Conservation (phyloP, 768 basidiomycete genomes). For the Termitomyces sp. region DNA sequence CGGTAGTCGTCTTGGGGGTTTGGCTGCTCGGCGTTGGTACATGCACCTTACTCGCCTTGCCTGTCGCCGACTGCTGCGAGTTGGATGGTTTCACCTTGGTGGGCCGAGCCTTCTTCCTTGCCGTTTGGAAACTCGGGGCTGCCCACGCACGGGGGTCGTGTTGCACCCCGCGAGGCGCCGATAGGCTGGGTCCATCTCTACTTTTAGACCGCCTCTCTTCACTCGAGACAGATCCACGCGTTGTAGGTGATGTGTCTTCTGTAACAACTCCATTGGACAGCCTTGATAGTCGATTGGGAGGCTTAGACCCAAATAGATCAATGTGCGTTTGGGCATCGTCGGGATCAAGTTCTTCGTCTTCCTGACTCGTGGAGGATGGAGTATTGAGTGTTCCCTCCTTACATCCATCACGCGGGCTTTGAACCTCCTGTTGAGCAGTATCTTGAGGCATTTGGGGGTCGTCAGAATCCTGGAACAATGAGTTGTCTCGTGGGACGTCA, state of each 20-base stretch:
- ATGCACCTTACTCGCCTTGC: too few species aligned
- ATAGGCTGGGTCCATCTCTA: not conserved
- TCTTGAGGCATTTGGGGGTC: not conserved
- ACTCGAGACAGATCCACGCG: too few species aligned
- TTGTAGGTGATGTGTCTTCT: too few species aligned
- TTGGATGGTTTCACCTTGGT: too few species aligned
- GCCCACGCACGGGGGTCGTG: conserved; percentile 18
- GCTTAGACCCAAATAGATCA: conserved; percentile 1
- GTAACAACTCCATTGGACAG: too few species aligned
- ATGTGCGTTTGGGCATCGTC: conserved; percentile 13
- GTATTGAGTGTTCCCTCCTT: too few species aligned
- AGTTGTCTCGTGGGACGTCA: not conserved
- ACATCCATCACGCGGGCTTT: too few species aligned
- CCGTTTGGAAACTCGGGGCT: conserved; percentile 16
- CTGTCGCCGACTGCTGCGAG: not conserved
- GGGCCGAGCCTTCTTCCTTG: not conserved
- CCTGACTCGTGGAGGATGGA: not conserved
- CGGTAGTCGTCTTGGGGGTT: too few species aligned
- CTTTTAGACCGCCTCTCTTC: too few species aligned
- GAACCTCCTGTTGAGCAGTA: too few species aligned
- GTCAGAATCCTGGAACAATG: not conserved
- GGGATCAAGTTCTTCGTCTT: conserved; percentile 5
- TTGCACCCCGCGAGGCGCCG: not conserved
- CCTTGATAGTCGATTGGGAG: not conserved
- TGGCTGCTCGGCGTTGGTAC: too few species aligned